Evolutionary conservation across 2,329 filamentous ascomycete genomes (phyloP).

Genomic region (Colletotrichum salicis): DNA sequence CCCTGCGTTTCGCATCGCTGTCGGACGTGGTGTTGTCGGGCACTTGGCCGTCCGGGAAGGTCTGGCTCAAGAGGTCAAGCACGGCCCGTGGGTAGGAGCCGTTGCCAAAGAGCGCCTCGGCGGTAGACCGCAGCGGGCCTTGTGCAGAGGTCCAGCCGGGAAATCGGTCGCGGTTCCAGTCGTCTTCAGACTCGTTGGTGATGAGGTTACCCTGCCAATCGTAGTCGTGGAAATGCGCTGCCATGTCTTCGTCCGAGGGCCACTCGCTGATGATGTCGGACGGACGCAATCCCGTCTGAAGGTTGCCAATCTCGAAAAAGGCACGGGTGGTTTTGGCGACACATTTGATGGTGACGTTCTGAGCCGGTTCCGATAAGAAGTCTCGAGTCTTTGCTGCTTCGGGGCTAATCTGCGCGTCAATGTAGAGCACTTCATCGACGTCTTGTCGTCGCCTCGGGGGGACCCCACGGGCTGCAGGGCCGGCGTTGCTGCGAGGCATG

Average conservation of each 20-base stretch:
- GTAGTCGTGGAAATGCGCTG: constrained; percentile 32
- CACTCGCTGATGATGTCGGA: constrained; percentile 20
- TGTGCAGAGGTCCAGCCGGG: constrained; percentile 16
- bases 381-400: constrained; percentile 6
- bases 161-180: constrained; percentile 22
- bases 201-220: constrained; percentile 31
- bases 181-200: constrained; percentile 25
- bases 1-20: constrained; percentile 1
- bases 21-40: constrained; percentile 4
- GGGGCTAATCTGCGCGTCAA: constrained; percentile 20
- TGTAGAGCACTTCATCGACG: constrained; percentile 21
- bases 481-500: constrained; percentile 8
- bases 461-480: background rate
- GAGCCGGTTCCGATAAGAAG: constrained; percentile 3
- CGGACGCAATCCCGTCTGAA: constrained; percentile 10
- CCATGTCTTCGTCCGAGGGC: constrained; percentile 31
- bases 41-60: constrained; percentile 11
- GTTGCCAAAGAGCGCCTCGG: constrained; percentile 28
- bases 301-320: constrained; percentile 34
- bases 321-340: constrained; percentile 21
- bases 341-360: constrained; percentile 32
- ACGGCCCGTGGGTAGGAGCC: constrained; percentile 26
- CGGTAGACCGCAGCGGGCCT: constrained; percentile 26
- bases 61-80: constrained; percentile 21
- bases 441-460: constrained; percentile 26